phyloP scores from a whole-genome alignment of 2,329 filamentous ascomycete species.

The Diplodia sapinea region DNA sequence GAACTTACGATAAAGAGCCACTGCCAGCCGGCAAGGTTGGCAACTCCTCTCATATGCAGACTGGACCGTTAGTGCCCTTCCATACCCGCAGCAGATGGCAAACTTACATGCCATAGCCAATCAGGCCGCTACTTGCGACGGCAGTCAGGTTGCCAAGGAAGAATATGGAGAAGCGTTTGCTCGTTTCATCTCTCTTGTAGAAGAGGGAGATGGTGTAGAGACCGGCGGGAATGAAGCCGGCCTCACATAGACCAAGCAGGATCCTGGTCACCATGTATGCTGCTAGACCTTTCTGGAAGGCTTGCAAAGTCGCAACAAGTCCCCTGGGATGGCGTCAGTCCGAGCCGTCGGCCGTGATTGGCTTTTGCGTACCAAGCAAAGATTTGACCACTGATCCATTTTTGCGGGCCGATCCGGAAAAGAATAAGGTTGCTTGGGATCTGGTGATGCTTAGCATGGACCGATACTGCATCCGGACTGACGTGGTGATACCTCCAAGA shows the following conservation, averaged over 20 bases:
- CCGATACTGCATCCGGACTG: constrained; percentile 30
- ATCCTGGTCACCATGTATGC: constrained; percentile 59
- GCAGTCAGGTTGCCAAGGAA: constrained; percentile 63
- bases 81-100: neutral
- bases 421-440: constrained; percentile 63
- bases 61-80: constrained; percentile 40
- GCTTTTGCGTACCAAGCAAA: constrained; percentile 51
- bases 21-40: constrained; percentile 60
- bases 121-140: constrained; percentile 50
- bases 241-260: constrained; percentile 60
- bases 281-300: constrained; percentile 56
- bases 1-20: constrained; percentile 56
- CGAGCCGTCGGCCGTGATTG: neutral
- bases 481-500: constrained; percentile 42
- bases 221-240: constrained; percentile 62
- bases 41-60: constrained; percentile 57
- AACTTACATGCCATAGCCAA: constrained; percentile 46
- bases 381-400: constrained; percentile 61
- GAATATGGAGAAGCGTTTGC: constrained; percentile 61
- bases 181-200: constrained; percentile 61
- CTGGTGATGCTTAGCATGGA: constrained; percentile 34
- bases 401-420: constrained; percentile 58
- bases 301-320: constrained; percentile 61
- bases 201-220: constrained; percentile 61
- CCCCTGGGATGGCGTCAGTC: constrained; percentile 40